phyloP scores from a whole-genome alignment of 129 eudicot species.

The Pittosporum tobira region DNA sequence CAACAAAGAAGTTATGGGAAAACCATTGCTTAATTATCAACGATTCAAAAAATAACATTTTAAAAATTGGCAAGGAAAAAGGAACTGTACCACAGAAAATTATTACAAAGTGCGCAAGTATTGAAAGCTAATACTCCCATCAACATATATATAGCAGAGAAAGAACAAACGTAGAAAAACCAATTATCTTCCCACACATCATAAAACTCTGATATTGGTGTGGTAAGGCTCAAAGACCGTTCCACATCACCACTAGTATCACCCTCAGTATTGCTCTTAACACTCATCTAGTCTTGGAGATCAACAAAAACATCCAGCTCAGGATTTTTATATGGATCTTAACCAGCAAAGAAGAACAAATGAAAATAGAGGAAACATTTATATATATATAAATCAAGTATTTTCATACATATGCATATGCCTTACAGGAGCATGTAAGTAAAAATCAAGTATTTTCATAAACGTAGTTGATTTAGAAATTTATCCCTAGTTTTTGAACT shows the following conservation, averaged over 20 bases:
- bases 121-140: not conserved
- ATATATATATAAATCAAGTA: too few relatives aligned
- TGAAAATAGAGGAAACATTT: too few relatives aligned
- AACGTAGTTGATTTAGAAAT: too few relatives aligned
- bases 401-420: too few relatives aligned
- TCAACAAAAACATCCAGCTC: constrained; percentile 64
- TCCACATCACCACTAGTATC: constrained; percentile 41
- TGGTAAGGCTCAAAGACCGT: constrained; percentile 22
- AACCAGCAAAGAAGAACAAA: too few relatives aligned
- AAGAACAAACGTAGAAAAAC: not conserved
- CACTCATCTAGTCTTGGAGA: constrained; percentile 60
- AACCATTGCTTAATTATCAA: not conserved
- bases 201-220: constrained; percentile 66
- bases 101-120: not conserved
- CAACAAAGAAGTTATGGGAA: not conserved
- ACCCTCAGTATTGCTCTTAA: constrained; percentile 41
- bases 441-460: too few relatives aligned
- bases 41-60: not conserved
- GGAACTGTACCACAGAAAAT: not conserved
- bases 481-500: too few relatives aligned
- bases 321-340: too few relatives aligned
- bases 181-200: constrained; percentile 94
- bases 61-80: not conserved
- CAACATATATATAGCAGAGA: not conserved
- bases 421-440: too few relatives aligned